These are phyloP conservation scores for Stemphylium lycopersici DNA, from an alignment of 2,329 filamentous ascomycete genomes.

Conservation along the genomic window DNA sequence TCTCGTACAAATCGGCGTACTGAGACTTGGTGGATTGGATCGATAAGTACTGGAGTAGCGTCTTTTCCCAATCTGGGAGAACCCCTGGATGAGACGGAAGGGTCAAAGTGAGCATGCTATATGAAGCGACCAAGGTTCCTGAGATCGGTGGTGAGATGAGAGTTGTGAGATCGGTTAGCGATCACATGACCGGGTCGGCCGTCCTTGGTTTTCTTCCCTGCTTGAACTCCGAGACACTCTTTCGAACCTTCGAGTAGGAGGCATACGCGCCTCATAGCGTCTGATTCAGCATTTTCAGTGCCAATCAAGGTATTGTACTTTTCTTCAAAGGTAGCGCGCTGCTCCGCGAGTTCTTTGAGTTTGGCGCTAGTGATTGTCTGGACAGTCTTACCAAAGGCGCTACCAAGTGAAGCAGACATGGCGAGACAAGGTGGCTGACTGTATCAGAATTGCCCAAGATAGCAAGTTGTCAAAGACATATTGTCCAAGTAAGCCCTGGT, in stretches of 20 bases:
- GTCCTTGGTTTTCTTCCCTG: slow-evolving; percentile 13
- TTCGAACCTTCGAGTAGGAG: slow-evolving; percentile 40
- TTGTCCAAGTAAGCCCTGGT: not conserved
- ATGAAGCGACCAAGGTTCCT: slow-evolving; percentile 46
- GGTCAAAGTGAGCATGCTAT: slow-evolving; percentile 45
- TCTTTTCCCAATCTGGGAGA: slow-evolving; percentile 41
- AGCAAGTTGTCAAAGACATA: not conserved
- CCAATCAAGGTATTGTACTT: slow-evolving; percentile 30
- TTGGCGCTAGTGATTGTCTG: slow-evolving; percentile 47
- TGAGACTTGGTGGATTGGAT: slow-evolving; percentile 46
- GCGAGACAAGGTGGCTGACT: not conserved
- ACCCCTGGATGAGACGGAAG: slow-evolving; percentile 43
- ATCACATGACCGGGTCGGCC: slow-evolving; percentile 25
- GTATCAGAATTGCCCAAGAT: not conserved
- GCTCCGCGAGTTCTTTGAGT: slow-evolving; percentile 47
- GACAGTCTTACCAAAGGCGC: slow-evolving; percentile 44
- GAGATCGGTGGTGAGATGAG: slow-evolving; percentile 33
- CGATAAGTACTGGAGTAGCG: slow-evolving; percentile 38
- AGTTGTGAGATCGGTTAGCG: slow-evolving; percentile 24
- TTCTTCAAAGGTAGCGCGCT: slow-evolving; percentile 38
- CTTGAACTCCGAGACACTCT: slow-evolving; percentile 34
- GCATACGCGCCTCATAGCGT: slow-evolving; percentile 33
- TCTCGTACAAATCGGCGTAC: slow-evolving; percentile 45
- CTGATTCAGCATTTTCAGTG: slow-evolving; percentile 16
- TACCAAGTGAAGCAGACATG: slow-evolving; percentile 36